phyloP scores from a whole-genome alignment of 1,284 basidiomycete genomes.

The Marasmius oreades region DNA sequence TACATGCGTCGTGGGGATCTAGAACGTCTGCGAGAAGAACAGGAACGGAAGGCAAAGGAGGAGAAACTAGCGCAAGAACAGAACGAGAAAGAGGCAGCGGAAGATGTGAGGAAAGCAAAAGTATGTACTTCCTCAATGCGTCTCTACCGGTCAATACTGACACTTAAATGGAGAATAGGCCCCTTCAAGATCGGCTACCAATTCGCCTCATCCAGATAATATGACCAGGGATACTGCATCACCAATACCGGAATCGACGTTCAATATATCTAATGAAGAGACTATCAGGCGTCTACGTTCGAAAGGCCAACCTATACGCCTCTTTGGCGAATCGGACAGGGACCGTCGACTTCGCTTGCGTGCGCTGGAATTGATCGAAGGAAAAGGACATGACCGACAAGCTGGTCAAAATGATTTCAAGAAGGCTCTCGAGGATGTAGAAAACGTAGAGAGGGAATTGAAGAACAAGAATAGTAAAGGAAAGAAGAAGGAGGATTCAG shows the following conservation, averaged over 20 bases:
- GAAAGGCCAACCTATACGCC: conserved; percentile 91
- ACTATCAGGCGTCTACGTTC: conserved; percentile 83
- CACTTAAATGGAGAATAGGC: conserved; percentile 49
- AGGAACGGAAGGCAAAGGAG: conserved; percentile 48
- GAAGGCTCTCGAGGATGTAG: conserved; percentile 89
- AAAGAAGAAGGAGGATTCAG: conserved; percentile 60
- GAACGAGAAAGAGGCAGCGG: conserved; percentile 25
- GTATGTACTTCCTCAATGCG: conserved; percentile 33
- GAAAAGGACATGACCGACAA: conserved; percentile 72
- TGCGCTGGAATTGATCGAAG: conserved; percentile 92
- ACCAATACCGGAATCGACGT: conserved; percentile 54
- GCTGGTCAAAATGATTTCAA: conserved; percentile 93
- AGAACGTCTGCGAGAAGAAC: conserved; percentile 67
- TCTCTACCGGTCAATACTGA: conserved; percentile 31
- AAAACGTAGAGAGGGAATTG: conserved; percentile 75
- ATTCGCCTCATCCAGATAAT: conserved; percentile 34
- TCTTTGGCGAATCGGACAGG: conserved; percentile 95
- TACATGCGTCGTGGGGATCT: conserved; percentile 87
- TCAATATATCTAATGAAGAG: conserved; percentile 94
- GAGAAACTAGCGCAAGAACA: conserved; percentile 31
- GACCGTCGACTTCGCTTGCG: conserved; percentile 87
- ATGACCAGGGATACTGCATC: conserved; percentile 35
- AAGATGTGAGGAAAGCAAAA: conserved; percentile 26
- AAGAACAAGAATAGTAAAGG: conserved; percentile 57
- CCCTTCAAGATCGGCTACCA: conserved; percentile 35